phyloP scores from a whole-genome alignment of 768 basidiomycete genomes.

The Naganishia onofrii region DNA sequence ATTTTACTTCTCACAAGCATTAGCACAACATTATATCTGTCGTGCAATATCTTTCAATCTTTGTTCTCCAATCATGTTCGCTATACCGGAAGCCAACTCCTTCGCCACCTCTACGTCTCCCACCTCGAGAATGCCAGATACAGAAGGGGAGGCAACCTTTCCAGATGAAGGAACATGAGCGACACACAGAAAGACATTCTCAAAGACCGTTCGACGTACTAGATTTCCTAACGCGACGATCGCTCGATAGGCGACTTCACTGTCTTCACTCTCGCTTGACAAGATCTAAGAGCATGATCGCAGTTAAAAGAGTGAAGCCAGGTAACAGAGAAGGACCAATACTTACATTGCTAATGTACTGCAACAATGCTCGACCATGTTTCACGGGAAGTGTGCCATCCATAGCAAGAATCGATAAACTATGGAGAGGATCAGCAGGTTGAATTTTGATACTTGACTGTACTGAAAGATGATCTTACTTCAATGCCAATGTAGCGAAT shows the following conservation, averaged over 20 bases:
- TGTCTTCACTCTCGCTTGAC: slow-evolving; percentile 44
- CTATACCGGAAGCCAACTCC: slow-evolving; percentile 33
- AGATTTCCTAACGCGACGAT: slow-evolving; percentile 49
- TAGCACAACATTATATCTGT: slow-evolving; percentile 11
- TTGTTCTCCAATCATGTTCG: slow-evolving; percentile 41
- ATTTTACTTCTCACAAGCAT: too few relatives aligned
- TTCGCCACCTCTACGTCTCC: slow-evolving; percentile 39
- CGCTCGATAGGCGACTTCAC: slow-evolving; percentile 45
- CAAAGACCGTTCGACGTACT: slow-evolving; percentile 30
- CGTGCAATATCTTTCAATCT: slow-evolving; percentile 42
- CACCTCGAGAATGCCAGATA: slow-evolving; percentile 41
- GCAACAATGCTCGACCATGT: slow-evolving; percentile 33
- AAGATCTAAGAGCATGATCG: slow-evolving; percentile 36
- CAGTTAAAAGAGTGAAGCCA: not conserved
- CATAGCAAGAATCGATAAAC: slow-evolving; percentile 48
- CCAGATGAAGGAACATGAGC: not conserved
- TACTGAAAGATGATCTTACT: slow-evolving; percentile 60
- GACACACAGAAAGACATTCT: not conserved
- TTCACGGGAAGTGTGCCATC: slow-evolving; percentile 33
- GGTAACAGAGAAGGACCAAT: too few relatives aligned
- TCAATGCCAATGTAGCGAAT: slow-evolving; percentile 77
- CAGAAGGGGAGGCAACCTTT: slow-evolving; percentile 37
- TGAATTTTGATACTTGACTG: too few relatives aligned
- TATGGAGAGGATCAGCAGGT: slow-evolving; percentile 18
- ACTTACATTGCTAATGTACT: slow-evolving; percentile 42